phyloP scores from a whole-genome alignment of 2,329 filamentous ascomycete species.

The Fusarium miscanthi region DNA sequence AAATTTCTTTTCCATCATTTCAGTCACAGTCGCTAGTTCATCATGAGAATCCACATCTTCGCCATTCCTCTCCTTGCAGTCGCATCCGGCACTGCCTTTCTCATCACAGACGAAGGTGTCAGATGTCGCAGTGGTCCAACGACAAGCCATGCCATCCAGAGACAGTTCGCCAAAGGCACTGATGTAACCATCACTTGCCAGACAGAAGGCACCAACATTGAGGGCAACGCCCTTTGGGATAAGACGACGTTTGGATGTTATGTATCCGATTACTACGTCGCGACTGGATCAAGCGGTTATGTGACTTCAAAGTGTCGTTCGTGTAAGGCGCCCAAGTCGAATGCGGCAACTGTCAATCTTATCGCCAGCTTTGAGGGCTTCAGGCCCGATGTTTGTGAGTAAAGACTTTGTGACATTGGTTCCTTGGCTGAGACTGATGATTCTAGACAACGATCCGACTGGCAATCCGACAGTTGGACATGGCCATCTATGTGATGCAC shows the following conservation, averaged over 20 bases:
- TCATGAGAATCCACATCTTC: neutral
- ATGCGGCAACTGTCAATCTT: slow-evolving; percentile 21
- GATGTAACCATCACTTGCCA: slow-evolving; percentile 18
- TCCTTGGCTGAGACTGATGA: fast-evolving
- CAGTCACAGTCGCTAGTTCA: fast-evolving
- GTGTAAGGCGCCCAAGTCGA: slow-evolving; percentile 14
- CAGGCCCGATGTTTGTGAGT: slow-evolving; percentile 21
- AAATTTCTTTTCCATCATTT: fast-evolving
- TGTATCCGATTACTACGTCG: slow-evolving; percentile 22
- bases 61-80: neutral
- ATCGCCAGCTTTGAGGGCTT: slow-evolving; percentile 29
- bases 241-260: slow-evolving; percentile 11
- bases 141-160: neutral
- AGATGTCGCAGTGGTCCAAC: slow-evolving; percentile 15
- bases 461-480: slow-evolving; percentile 62
- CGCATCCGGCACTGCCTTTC: neutral
- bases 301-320: slow-evolving; percentile 2
- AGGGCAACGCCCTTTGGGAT: slow-evolving; percentile 11
- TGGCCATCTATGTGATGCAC: slow-evolving; percentile 59
- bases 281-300: neutral
- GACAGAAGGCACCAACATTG: slow-evolving; percentile 3
- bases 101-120: slow-evolving; percentile 15
- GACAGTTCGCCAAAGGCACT: neutral
- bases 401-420: too few relatives aligned
- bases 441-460: slow-evolving; percentile 52